Conservation (phyloP, 306 rosid genomes). For the Citrullus colocynthis region DNA sequence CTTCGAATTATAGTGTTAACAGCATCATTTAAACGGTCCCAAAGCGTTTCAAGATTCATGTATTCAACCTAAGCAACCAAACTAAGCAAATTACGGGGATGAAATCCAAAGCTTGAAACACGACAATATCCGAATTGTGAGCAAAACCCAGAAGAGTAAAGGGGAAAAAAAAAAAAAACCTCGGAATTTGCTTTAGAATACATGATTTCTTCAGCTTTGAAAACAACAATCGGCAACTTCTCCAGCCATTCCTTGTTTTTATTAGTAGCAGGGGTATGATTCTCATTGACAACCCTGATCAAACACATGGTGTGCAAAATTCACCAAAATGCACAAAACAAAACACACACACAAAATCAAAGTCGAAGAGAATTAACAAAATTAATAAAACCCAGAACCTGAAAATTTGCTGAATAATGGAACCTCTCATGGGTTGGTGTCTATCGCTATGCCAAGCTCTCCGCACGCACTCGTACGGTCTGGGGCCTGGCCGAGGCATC, state of each 20-base stretch:
- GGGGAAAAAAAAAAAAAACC: constrained; percentile 29
- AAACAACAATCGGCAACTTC: constrained; percentile 77
- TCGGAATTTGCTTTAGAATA: constrained; percentile 98
- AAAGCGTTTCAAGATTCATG: constrained; percentile 54
- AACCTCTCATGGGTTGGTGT: constrained; percentile 81
- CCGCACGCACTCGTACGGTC: constrained; percentile 96
- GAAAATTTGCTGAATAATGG: constrained; percentile 87
- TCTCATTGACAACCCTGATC: constrained; percentile 79
- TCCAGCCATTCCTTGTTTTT: constrained; percentile 96
- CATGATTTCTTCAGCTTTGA: constrained; percentile 94
- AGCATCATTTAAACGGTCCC: constrained; percentile 96
- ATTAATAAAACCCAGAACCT: constrained; percentile 49
- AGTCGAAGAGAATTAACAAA: background rate
- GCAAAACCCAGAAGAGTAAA: constrained; percentile 13
- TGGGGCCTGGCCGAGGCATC: constrained; percentile 99
- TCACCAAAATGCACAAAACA: constrained; percentile 30
- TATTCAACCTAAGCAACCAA: constrained; percentile 71
- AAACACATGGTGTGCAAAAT: constrained; percentile 55
- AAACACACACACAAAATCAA: background rate
- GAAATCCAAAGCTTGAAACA: background rate
- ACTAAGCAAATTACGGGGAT: constrained; percentile 17
- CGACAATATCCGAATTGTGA: constrained; percentile 10
- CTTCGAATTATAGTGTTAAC: constrained; percentile 86
- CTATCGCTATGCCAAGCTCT: constrained; percentile 99
- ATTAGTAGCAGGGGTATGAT: constrained; percentile 60